Percentiles rank a stretch among this genome's conserved stretches.
Conservation (phyloP, 2,329 filamentous ascomycete genomes). For the Fusarium robinianum region DNA sequence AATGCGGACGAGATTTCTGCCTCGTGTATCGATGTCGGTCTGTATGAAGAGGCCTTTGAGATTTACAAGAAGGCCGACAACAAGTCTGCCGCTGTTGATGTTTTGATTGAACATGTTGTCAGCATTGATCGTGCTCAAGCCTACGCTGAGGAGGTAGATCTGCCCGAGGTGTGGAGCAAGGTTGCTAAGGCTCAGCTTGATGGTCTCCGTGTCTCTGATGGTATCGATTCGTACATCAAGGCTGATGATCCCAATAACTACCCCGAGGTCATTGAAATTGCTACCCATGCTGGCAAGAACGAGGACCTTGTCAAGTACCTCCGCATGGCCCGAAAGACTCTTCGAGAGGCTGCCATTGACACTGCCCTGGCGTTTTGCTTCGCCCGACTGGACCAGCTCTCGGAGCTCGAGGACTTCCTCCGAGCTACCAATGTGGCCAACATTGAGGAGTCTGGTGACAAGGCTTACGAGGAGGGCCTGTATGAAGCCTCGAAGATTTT, state of each 20-base stretch:
- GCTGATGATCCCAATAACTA: slow-evolving; percentile 93
- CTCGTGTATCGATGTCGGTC: slow-evolving; percentile 90
- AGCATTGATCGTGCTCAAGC: slow-evolving; percentile 97
- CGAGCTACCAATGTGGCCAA: slow-evolving; percentile 92
- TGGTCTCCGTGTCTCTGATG: slow-evolving; percentile 87
- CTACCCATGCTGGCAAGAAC: slow-evolving; percentile 93
- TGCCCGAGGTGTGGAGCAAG: slow-evolving; percentile 96
- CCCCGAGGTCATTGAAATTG: slow-evolving; percentile 93
- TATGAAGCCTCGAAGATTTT: slow-evolving; percentile 99
- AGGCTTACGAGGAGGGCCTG: slow-evolving; percentile 91
- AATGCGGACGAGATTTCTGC: slow-evolving; percentile 90
- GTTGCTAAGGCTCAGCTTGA: slow-evolving; percentile 98
- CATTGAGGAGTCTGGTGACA: slow-evolving; percentile 95
- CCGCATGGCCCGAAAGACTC: slow-evolving; percentile 95
- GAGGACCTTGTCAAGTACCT: slow-evolving; percentile 96
- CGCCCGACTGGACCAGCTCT: slow-evolving; percentile 86
- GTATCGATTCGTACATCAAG: slow-evolving; percentile 96
- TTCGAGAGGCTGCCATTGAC: slow-evolving; percentile 91
- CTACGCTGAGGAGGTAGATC: slow-evolving; percentile 91
- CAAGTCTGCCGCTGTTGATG: slow-evolving; percentile 82
- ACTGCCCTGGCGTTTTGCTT: slow-evolving; percentile 93
- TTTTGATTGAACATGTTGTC: slow-evolving; percentile 94
- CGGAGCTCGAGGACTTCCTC: slow-evolving; percentile 95
- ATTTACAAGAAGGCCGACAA: slow-evolving; percentile 98
- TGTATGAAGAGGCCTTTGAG: slow-evolving; percentile 96